Percentiles rank a stretch among this genome's conserved stretches.
Conservation (phyloP, 352 stramenopile genomes). For the Phytopythium delawarense region DNA sequence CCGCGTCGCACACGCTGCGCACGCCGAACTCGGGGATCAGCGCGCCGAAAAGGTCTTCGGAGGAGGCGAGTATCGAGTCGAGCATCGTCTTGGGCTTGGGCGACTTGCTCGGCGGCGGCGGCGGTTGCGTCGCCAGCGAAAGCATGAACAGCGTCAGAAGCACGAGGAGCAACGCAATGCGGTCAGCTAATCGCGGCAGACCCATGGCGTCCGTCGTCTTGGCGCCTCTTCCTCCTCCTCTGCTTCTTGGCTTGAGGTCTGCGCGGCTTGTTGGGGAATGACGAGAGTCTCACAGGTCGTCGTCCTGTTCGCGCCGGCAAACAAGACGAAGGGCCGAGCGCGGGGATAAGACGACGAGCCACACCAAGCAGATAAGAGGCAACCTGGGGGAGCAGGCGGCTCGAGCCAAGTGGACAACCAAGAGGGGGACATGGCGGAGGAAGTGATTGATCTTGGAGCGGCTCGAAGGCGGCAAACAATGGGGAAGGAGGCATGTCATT, state of each 20-base stretch:
- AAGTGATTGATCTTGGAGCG: background rate
- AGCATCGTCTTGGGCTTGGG: no score
- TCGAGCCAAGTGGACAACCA: no score
- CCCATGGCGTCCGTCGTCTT: background rate
- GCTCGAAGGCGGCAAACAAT: no score
- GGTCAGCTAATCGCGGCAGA: background rate
- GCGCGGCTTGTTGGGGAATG: background rate
- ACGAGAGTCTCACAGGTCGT: background rate
- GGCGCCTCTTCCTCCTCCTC: background rate
- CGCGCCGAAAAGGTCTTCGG: constrained; percentile 16
- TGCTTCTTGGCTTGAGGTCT: background rate
- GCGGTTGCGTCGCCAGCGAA: background rate
- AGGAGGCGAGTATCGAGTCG: background rate
- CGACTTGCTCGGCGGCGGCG: background rate
- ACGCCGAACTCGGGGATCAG: background rate
- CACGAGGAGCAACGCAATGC: background rate
- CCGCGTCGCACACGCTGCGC: constrained; percentile 25
- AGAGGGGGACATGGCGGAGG: background rate
- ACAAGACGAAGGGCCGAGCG: background rate
- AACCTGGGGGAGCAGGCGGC: background rate
- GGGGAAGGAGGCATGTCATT: no score
- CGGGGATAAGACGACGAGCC: background rate
- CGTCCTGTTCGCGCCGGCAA: background rate
- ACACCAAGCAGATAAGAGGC: background rate
- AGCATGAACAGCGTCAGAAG: background rate